These are phyloP conservation scores for Kurtzmaniella natalensis DNA, from an alignment of 1,139 yeast species.

Conservation along the genomic window DNA sequence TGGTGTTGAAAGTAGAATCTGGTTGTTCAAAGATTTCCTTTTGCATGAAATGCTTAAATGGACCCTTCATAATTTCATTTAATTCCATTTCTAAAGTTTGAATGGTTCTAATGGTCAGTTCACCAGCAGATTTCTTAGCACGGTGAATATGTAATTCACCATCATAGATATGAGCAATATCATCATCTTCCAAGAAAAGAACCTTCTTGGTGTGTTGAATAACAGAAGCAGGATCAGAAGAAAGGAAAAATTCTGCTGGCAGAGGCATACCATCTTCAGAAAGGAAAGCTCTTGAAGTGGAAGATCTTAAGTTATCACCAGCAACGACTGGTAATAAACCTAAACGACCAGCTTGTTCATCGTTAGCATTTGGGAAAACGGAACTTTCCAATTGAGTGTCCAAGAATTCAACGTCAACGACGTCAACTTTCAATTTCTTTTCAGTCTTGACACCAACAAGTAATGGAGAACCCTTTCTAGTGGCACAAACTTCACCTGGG, in stretches of 20 bases:
- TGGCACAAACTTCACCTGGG: conserved; percentile 95
- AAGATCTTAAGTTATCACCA: conserved; percentile 65
- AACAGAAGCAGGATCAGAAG: conserved; percentile 98
- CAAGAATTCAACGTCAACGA: conserved; percentile 96
- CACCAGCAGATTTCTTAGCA: conserved; percentile 87
- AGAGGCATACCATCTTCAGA: conserved; percentile 88
- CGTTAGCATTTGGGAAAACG: conserved; percentile 18
- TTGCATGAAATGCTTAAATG: conserved; percentile 95
- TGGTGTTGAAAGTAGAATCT: conserved; percentile 94
- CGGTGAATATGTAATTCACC: conserved; percentile 99
- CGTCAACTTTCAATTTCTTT: conserved; percentile 91
- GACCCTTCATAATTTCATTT: conserved; percentile 97
- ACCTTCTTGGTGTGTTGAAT: conserved; percentile 97
- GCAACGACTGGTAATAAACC: conserved; percentile 38
- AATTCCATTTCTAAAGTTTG: conserved; percentile 96
- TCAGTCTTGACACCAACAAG: conserved; percentile 97
- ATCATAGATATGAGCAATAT: conserved; percentile 95
- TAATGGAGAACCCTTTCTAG: conserved; percentile 97
- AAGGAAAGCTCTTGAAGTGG: conserved; percentile 89
- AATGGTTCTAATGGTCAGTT: conserved; percentile 88
- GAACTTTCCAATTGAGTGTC: conserved; percentile 37
- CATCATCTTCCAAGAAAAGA: conserved; percentile 94
- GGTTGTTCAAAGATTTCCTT: conserved; percentile 99
- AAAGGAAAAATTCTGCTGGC: conserved; percentile 93
- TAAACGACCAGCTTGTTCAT: conserved; percentile 14